A percentile compares a stretch with the other conserved stretches of the same genome.
phyloP scores from a whole-genome alignment of 495 filamentous ascomycete species.

The Hypoxylon crocopeplum region DNA sequence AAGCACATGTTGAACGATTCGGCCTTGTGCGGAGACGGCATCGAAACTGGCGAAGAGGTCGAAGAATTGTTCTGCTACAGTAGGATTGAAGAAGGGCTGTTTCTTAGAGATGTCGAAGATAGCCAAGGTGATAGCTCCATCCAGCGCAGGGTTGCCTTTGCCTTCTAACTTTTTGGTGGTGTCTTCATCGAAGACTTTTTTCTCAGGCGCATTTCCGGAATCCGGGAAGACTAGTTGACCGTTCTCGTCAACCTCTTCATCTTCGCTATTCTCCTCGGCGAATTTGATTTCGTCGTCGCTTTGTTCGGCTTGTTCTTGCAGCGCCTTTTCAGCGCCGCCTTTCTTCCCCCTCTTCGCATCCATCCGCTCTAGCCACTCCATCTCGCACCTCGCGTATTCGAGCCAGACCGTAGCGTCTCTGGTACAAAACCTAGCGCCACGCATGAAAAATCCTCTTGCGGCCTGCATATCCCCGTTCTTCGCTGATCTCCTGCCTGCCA shows the following conservation, averaged over 20 bases:
- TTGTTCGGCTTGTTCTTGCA: constrained; percentile 52
- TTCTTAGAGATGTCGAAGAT: constrained; percentile 90
- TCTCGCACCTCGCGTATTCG: constrained; percentile 89
- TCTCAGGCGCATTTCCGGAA: constrained; percentile 39
- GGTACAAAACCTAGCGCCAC: constrained; percentile 87
- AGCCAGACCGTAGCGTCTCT: constrained; percentile 76
- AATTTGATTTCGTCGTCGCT: constrained; percentile 49
- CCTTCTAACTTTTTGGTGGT: constrained; percentile 66
- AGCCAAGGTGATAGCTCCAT: constrained; percentile 88
- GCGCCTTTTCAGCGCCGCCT: constrained; percentile 46
- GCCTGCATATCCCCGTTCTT: constrained; percentile 81
- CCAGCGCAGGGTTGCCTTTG: constrained; percentile 80
- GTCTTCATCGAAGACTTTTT: constrained; percentile 63
- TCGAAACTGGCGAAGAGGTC: constrained; percentile 74
- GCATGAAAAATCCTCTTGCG: constrained; percentile 81
- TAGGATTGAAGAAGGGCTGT: constrained; percentile 68
- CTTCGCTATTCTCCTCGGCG: constrained; percentile 49
- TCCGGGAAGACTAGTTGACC: constrained; percentile 50
- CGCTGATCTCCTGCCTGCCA: constrained; percentile 81
- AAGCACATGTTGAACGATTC: constrained; percentile 79
- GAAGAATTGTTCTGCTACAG: constrained; percentile 78
- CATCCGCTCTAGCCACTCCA: constrained; percentile 87
- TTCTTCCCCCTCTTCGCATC: constrained; percentile 74
- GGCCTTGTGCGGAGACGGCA: constrained; percentile 65
- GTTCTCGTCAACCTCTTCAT: constrained; percentile 42